Evolutionary conservation across 768 basidiomycete species (phyloP).

Genomic region (Rhodocollybia butyracea): DNA sequence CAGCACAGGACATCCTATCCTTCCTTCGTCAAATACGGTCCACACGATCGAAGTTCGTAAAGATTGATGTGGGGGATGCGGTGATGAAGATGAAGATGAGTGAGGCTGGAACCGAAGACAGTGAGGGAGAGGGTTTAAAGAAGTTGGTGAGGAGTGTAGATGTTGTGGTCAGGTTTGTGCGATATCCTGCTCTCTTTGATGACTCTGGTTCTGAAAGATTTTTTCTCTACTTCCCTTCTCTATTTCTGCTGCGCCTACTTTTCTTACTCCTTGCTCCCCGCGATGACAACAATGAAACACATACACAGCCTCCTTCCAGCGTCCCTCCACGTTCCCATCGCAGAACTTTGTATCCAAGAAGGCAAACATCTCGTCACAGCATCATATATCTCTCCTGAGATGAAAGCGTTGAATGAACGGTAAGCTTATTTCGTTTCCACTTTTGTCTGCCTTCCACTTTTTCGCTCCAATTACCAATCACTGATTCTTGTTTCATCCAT

Average conservation of each 20-base stretch:
- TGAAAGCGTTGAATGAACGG: constrained; percentile 63
- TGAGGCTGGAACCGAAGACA: no score
- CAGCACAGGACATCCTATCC: no score
- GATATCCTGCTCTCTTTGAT: background rate
- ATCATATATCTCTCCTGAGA: constrained; percentile 81
- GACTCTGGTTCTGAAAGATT: background rate
- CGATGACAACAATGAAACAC: no score
- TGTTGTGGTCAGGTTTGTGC: constrained; percentile 73
- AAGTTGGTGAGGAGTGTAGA: constrained; percentile 62
- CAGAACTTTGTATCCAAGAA: constrained; percentile 67
- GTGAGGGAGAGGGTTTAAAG: no score
- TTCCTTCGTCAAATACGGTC: no score
- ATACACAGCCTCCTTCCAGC: constrained; percentile 76
- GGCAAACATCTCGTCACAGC: constrained; percentile 84
- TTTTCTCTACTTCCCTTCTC: background rate
- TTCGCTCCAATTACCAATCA: no score
- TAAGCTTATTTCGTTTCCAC: constrained; percentile 32
- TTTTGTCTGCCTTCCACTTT: no score
- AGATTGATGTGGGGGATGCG: constrained; percentile 4
- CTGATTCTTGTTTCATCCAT: no score
- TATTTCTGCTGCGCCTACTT: background rate
- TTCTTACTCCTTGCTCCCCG: no score
- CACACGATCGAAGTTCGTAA: no score
- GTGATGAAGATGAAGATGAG: no score
- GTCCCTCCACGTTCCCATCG: constrained; percentile 65